Base-by-base conservation (phyloP, 2,329 filamentous ascomycete species). In the Stagonosporopsis cucurbitacearum region DNA sequence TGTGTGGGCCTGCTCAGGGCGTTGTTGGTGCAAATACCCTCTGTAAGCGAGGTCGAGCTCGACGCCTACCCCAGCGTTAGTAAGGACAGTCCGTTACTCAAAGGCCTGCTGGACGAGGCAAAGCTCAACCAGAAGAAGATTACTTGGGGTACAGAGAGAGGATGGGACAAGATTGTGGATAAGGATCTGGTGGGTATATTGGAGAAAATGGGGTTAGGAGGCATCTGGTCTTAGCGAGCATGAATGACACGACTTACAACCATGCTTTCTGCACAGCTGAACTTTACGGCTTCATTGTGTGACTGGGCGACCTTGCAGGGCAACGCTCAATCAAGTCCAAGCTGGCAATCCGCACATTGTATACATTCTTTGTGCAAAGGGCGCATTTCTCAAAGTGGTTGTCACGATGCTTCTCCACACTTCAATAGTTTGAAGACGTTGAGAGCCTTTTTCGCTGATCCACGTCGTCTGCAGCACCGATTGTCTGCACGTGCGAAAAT, bases 31-130 rank as follows among this genome's bases (percentile, higher is more conserved):
- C 80, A 81, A 50, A 74, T 89, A 54, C 85, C 87, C 0, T 80
- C 78, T 33, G 71, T 90, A 2, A 69, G 80, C 8, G 77, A 79
- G 1, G 79, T 92, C 19, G 83, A 90, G 65, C 89, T 93, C 58
- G 90, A 93, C 72, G 89, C 83, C 0, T 90, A 83, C 69, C 76
- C 82, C 0, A 84, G 84, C 49, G 87, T 93, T 4, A 84, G 84
- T 71, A 88, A 86, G 69, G 81, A 80, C 1, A 85, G 87, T 13
- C 84, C 82, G 26, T 84, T 93, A 75, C 84, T 92, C 79, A 74
- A 77, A 9, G 84, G 80, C 2, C 75, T 93, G 19, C 71, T 89
- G 8, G 78, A 82, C 1, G 79, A 83, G 4, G 80, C 81, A 1
- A 77, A 74, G 9, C 73, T 79, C 7, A 78, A 80, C 17, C 75